phyloP scores from a whole-genome alignment of 1,284 basidiomycete genomes.

The Sporisorium scitamineum region DNA sequence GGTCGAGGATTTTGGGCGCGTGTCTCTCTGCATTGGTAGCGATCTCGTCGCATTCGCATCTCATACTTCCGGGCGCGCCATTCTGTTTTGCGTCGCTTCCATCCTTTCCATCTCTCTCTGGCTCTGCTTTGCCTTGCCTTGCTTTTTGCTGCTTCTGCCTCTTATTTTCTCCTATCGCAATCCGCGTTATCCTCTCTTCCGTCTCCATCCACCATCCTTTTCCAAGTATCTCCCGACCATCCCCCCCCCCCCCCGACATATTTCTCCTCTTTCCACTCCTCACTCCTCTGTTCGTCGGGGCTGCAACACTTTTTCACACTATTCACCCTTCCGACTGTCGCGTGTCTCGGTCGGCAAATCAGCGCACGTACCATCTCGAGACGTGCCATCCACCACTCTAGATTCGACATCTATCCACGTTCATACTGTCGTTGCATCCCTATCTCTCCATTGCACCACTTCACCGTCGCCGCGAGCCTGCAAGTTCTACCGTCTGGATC shows the following conservation, averaged over 20 bases:
- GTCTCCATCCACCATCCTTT: conserved; percentile 2
- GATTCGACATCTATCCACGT: conserved; percentile 1
- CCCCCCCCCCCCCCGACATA: not conserved
- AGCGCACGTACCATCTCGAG: not conserved
- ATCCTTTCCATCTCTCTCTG: not conserved
- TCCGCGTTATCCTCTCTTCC: conserved; percentile 1
- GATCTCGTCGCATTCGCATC: not conserved
- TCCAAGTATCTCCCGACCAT: not conserved
- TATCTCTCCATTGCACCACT: not conserved
- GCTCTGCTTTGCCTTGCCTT: not conserved
- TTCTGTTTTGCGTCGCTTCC: not conserved
- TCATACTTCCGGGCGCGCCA: not conserved
- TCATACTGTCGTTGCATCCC: not conserved
- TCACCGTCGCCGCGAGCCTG: not conserved
- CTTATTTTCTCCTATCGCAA: not conserved
- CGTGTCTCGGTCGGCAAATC: conserved; percentile 1
- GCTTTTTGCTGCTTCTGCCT: not conserved
- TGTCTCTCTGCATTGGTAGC: not conserved
- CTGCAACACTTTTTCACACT: conserved; percentile 4
- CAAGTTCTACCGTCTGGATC: not conserved
- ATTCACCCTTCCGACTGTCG: not conserved
- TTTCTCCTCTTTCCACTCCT: not conserved
- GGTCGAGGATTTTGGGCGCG: not conserved
- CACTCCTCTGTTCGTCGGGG: not conserved
- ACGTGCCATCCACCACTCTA: conserved; percentile 18